Conservation (phyloP, 2,329 filamentous ascomycete genomes). For the Colletotrichum zoysiae region DNA sequence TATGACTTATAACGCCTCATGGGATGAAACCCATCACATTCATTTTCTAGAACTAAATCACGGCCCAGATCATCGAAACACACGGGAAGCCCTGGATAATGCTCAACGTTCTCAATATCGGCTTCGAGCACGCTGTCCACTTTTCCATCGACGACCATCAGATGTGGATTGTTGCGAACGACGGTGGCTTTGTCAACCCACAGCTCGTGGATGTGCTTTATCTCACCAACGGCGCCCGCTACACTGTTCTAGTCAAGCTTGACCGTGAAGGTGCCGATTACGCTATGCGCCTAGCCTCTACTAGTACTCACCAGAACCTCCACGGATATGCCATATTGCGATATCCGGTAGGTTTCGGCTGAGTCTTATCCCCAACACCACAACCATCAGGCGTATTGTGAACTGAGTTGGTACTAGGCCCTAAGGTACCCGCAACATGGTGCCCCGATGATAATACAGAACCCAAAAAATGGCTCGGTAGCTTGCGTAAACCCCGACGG, state of each 20-base stretch:
- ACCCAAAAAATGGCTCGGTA: background rate
- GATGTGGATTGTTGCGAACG: slow-evolving; percentile 66
- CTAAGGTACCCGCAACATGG: slow-evolving; percentile 24
- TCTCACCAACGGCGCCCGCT: slow-evolving; percentile 65
- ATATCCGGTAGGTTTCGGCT: slow-evolving; percentile 8
- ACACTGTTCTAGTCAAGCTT: slow-evolving; percentile 62
- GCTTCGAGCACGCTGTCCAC: slow-evolving; percentile 25
- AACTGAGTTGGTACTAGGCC: slow-evolving; percentile 1
- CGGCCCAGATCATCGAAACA: slow-evolving; percentile 10
- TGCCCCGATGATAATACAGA: slow-evolving; percentile 16
- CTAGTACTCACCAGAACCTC: slow-evolving; percentile 65
- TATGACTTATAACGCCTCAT: background rate
- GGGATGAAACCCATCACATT: background rate
- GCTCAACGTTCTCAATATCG: slow-evolving; percentile 26
- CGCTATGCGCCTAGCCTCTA: slow-evolving; percentile 65
- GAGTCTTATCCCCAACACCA: background rate
- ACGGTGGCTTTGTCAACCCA: slow-evolving; percentile 66
- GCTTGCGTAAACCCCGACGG: slow-evolving; percentile 19
- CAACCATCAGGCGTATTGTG: background rate
- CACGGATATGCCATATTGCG: slow-evolving; percentile 62
- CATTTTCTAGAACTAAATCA: no score
- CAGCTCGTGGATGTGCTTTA: slow-evolving; percentile 48
- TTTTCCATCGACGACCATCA: slow-evolving; percentile 64
- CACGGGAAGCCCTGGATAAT: slow-evolving; percentile 26
- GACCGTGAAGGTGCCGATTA: slow-evolving; percentile 60